Base-by-base conservation (phyloP, 768 basidiomycete genomes). In the Boletus rubescentipes region DNA sequence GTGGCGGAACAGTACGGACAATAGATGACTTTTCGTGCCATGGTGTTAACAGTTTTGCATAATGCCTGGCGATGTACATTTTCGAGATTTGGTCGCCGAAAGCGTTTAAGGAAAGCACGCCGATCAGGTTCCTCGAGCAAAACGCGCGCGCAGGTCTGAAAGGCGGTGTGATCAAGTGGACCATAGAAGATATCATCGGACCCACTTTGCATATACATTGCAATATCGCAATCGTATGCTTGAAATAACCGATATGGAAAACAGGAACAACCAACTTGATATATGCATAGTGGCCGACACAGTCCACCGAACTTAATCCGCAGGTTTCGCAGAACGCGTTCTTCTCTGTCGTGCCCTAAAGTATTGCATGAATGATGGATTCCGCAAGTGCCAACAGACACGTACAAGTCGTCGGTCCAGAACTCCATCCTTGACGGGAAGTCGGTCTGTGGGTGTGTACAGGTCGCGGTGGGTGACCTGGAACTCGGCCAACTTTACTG, bases 191-290 rank as follows among this genome's bases (percentile, higher is more conserved):
- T 5, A 23, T 37, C 12, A 41, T 29, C 9, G 5, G 12, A 37
- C 51, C 9, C 46, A 93, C 95, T 76, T 99, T 99, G 82, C 97
- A 99, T 60, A 98, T 94, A 61, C 90, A 89, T 67, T 98, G 97
- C 2, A 98, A 80, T 59, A 98, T 89, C 23, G 83, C 82, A 54
- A 98, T 93, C 16, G 89, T 92, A 61, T 98, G 94, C 69, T 94
- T 91, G 77, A 99, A 98, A 73, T 93, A 99, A 8, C 97, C 97
- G 52, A 98, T 93, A 68, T 99, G 97, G 70, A 98, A 99, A 18
- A 98, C 95, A 0, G 97, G 97, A 18, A 99, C 86, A 31, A 89
- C 85, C 39, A 99, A 81, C 72, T 97, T 98, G 75, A 99, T 98
- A 73, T 98, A 98, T 5, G 95, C 95, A 69, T 97, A 98, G 71